Percentiles rank a stretch among this genome's conserved stretches.
phyloP scores from a whole-genome alignment of 2,329 filamentous ascomycete genomes.

The Apiospora hydei region DNA sequence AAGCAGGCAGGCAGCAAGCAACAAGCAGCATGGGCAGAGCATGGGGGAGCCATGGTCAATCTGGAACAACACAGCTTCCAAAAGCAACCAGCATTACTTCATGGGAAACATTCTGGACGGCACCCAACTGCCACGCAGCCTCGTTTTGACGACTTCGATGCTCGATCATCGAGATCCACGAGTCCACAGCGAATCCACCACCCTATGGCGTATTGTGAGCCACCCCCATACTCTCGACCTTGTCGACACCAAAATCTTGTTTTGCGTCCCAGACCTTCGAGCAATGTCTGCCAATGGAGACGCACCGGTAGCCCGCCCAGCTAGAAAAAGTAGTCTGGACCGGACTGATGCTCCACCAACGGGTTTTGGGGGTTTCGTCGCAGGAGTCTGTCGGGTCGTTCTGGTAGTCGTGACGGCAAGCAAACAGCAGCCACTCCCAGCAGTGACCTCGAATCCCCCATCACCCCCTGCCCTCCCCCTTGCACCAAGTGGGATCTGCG shows the following conservation, averaged over 20 bases:
- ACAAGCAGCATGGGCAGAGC: no score
- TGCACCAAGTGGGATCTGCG: conserved; percentile 16
- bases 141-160: not conserved
- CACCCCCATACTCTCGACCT: not conserved
- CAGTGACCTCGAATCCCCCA: not conserved
- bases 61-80: conserved; percentile 8
- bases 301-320: not conserved
- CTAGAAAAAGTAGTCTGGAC: conserved; percentile 8
- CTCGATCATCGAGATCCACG: conserved; percentile 29
- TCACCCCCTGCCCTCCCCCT: not conserved
- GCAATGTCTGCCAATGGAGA: conserved; percentile 7
- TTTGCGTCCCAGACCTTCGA: conserved; percentile 24
- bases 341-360: not conserved
- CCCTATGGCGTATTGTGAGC: conserved; percentile 23
- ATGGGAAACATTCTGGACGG: not conserved
- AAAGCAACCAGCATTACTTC: conserved; percentile 14
- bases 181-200: not conserved
- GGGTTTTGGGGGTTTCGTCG: not conserved
- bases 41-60: conserved; percentile 8
- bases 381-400: not conserved
- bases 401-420: not conserved
- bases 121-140: not conserved
- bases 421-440: conserved; percentile 8
- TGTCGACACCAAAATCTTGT: conserved; percentile 27
- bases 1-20: not conserved